Evolutionary conservation across 495 filamentous ascomycete genomes (phyloP).

Genomic region (Hypoxylon lenormandii): DNA sequence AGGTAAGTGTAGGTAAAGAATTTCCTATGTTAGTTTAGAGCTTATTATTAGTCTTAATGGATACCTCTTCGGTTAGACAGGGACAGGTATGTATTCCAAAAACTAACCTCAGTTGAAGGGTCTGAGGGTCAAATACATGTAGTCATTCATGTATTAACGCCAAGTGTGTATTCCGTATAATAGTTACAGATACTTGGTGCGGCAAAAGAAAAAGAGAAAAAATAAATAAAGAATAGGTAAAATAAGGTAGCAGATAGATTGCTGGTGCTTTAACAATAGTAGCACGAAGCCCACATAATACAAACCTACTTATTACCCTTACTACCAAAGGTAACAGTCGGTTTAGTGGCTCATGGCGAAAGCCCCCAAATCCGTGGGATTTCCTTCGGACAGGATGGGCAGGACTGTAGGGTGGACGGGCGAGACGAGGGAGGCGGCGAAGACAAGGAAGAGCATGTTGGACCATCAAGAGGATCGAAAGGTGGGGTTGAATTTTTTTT

Average conservation of each 20-base stretch:
- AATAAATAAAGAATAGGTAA: slow-evolving; percentile 34
- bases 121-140: no score
- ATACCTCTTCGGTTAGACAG: not conserved
- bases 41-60: slow-evolving; percentile 16
- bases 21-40: slow-evolving; percentile 13
- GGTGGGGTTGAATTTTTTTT: slow-evolving; percentile 31
- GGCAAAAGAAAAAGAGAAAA: slow-evolving; percentile 8
- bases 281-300: not conserved
- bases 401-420: no score
- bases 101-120: no score
- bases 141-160: slow-evolving; percentile 6
- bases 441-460: slow-evolving; percentile 33
- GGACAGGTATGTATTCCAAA: no score
- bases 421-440: slow-evolving; percentile 13
- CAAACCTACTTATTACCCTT: not conserved
- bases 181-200: slow-evolving; percentile 14
- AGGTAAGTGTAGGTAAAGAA: slow-evolving; percentile 20
- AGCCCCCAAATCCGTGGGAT: slow-evolving; percentile 26
- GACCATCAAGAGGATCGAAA: slow-evolving; percentile 42
- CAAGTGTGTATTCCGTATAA: slow-evolving; percentile 11
- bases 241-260: not conserved
- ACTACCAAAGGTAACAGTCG: not conserved
- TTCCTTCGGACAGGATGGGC: slow-evolving; percentile 14
- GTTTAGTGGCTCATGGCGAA: slow-evolving; percentile 29
- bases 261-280: not conserved